Evolutionary conservation across 2,329 filamentous ascomycete genomes (phyloP).

Genomic region (Hypoxylon sp.): DNA sequence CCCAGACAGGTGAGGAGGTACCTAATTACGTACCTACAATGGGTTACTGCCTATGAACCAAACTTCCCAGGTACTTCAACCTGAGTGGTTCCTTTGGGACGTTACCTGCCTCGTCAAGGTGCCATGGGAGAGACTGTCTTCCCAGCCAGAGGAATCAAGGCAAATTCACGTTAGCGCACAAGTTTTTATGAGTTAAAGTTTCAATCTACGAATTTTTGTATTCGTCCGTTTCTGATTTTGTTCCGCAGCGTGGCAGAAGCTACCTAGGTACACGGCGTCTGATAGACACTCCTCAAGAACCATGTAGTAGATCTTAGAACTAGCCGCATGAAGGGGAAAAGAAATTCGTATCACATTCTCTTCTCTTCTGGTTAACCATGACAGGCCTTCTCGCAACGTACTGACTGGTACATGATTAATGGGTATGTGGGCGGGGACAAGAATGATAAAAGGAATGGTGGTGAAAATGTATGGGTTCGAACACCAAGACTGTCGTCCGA

Average conservation of each 20-base stretch:
- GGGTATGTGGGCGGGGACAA: neutral
- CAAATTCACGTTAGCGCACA: neutral
- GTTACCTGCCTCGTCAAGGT: neutral
- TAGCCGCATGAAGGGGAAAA: conserved; percentile 13
- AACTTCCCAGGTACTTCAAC: neutral
- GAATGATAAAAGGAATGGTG: conserved; percentile 22
- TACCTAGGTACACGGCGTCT: conserved; percentile 6
- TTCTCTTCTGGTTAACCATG: conserved; percentile 16
- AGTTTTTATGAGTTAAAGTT: neutral
- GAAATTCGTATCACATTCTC: conserved; percentile 19
- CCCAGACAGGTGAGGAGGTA: neutral
- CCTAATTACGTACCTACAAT: neutral
- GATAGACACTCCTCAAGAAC: neutral
- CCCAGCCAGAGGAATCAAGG: neutral
- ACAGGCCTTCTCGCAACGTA: conserved; percentile 7
- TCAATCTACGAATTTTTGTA: conserved; percentile 29
- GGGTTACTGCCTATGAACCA: no score
- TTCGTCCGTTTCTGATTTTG: conserved; percentile 18
- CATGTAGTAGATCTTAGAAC: conserved; percentile 27
- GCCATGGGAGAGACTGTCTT: neutral
- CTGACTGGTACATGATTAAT: conserved; percentile 31
- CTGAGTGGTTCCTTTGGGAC: neutral
- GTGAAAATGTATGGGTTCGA: conserved; percentile 6
- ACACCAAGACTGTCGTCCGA: conserved; percentile 11
- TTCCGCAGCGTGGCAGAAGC: conserved; percentile 13